phyloP scores from a whole-genome alignment of 306 rosid species.

The Amphicarpaea edgeworthii region DNA sequence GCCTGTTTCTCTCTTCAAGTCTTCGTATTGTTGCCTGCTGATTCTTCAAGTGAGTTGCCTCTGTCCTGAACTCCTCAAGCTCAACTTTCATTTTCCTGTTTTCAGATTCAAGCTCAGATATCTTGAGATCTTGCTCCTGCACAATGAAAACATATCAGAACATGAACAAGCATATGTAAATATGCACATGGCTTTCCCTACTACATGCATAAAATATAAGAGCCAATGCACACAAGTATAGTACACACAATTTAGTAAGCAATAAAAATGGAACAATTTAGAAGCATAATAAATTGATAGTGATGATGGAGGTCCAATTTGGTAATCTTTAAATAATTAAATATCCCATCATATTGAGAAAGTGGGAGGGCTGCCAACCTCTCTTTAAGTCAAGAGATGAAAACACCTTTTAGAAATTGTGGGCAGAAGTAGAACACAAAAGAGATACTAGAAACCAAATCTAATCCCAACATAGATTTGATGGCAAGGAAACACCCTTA shows the following conservation, averaged over 20 bases:
- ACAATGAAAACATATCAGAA: slow-evolving; percentile 42
- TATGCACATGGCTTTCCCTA: slow-evolving; percentile 28
- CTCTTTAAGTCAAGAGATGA: slow-evolving; percentile 29
- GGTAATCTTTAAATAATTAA: slow-evolving; percentile 11
- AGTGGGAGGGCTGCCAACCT: slow-evolving; percentile 7
- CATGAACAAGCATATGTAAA: slow-evolving; percentile 32
- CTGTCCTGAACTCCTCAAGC: slow-evolving; percentile 98
- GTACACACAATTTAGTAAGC: slow-evolving; percentile 17
- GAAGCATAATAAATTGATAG: background rate
- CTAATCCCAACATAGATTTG: background rate
- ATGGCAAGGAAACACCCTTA: slow-evolving; percentile 17
- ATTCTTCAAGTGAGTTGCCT: slow-evolving; percentile 95
- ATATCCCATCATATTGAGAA: slow-evolving; percentile 5
- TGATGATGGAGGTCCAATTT: slow-evolving; percentile 10
- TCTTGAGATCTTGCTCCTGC: slow-evolving; percentile 91
- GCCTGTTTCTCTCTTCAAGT: slow-evolving; percentile 95
- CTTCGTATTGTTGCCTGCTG: slow-evolving; percentile 99
- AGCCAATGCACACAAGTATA: slow-evolving; percentile 30
- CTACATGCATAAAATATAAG: slow-evolving; percentile 12
- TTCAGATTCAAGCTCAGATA: slow-evolving; percentile 90
- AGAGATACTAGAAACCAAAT: slow-evolving; percentile 21
- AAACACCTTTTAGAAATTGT: background rate
- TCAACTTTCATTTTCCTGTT: slow-evolving; percentile 98
- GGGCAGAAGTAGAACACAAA: background rate
- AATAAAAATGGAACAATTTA: background rate